Evolutionary conservation across 495 filamentous ascomycete species (phyloP).

Genomic region (Rostrohypoxylon terebratum): DNA sequence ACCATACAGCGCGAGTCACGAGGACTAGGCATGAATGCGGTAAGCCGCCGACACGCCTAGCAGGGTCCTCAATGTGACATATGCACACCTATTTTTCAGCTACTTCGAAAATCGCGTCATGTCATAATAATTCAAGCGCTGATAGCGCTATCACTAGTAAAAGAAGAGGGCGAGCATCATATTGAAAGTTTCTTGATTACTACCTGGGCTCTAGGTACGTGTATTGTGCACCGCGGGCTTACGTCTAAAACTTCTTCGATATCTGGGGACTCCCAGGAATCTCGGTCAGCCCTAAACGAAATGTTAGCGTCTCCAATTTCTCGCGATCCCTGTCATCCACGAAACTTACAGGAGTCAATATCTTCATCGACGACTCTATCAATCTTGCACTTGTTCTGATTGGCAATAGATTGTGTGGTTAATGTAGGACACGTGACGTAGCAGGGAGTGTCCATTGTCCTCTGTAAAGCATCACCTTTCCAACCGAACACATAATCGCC

Average conservation of each 20-base stretch:
- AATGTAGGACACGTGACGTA: constrained; percentile 50
- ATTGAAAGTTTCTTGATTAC: not conserved
- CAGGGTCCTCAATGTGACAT: not conserved
- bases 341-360: constrained; percentile 50
- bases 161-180: not conserved
- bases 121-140: not conserved
- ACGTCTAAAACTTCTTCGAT: constrained; percentile 30
- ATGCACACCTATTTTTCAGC: not conserved
- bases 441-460: constrained; percentile 49
- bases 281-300: constrained; percentile 22
- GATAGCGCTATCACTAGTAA: not conserved
- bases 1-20: not conserved
- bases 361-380: constrained; percentile 43
- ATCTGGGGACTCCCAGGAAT: constrained; percentile 36
- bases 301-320: constrained; percentile 5
- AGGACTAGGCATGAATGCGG: constrained; percentile 1
- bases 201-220: no score
- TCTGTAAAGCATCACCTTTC: constrained; percentile 49
- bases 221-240: not conserved
- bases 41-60: not conserved
- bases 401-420: constrained; percentile 47
- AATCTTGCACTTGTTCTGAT: constrained; percentile 49
- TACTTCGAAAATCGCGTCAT: not conserved
- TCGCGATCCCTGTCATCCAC: not conserved
- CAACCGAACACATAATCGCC: constrained; percentile 53